Base-by-base conservation (phyloP, 768 basidiomycete genomes). In the Hypholoma fasciculare region DNA sequence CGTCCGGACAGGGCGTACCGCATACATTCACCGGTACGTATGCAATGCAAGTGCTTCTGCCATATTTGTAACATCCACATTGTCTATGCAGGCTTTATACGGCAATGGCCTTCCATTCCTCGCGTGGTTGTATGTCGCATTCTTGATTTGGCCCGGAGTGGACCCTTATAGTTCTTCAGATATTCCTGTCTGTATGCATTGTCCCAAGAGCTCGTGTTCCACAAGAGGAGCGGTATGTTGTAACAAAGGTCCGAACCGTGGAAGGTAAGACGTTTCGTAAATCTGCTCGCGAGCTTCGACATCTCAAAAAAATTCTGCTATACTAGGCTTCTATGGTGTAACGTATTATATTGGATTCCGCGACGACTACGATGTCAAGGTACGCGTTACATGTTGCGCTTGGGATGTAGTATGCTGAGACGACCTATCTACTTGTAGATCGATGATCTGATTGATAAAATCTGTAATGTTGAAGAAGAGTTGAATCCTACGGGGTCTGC, bases 21-120 rank as follows among this genome's bases (percentile, higher is more conserved):
- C 86, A 87, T 58, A 81, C 84, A 0, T 90, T 89, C 60, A 75
- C 79, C 49, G 77, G 82, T 80, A 54, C 53, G 65, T 64, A 46
- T 48, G 34, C 30, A 11, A 23, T 20, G 9, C 9, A 34, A 1
- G 7, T 30, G 44, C 3, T 20, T 6, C 36, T 36, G 36, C 12
- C 23, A 14, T 52, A 54, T 16, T 44, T 14, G 23, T 27, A 56
- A 16, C 3, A n/a, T 14, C 14, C 5, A 23, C 20, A 39, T 7
- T 16, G 34, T 26, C 12, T 46, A n/a, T 30, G n/a, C 49, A 77
- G 84, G 81, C 1, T 86, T 88, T 66, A 72, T 88, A 26, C 78
- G 81, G 3, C 86, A 83, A 64, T 86, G 86, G 83, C 87, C 87
- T 19, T 80, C 86, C 13, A 76, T 90, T n/a, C 88, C 88, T 36